phyloP scores from a whole-genome alignment of 2,329 filamentous ascomycete genomes.

The Microsporum audouinii region DNA sequence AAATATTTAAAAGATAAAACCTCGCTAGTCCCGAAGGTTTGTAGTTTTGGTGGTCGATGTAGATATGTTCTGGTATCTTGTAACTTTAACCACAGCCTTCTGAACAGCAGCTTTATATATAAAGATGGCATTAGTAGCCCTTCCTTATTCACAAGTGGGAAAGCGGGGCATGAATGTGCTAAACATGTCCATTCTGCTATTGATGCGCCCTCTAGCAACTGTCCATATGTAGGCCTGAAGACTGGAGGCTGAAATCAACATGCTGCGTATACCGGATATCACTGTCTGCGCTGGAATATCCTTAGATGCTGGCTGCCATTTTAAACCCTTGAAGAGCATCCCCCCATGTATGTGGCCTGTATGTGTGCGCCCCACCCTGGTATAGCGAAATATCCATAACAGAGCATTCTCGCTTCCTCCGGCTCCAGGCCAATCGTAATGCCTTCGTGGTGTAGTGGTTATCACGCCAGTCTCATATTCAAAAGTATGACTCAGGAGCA shows the following conservation, averaged over 20 bases:
- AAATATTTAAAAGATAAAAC: too few species aligned
- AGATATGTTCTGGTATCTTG: too few species aligned
- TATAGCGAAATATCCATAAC: not conserved
- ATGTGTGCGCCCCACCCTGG: not conserved
- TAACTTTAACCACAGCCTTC: too few species aligned
- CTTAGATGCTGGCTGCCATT: not conserved
- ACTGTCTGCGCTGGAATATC: not conserved
- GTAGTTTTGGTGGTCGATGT: too few species aligned
- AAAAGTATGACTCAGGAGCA: slow-evolving; percentile 1
- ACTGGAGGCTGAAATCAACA: not conserved
- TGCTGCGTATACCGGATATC: not conserved
- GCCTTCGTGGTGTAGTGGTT: slow-evolving; percentile 5
- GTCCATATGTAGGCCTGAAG: too few species aligned
- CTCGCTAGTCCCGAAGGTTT: too few species aligned
- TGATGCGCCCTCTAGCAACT: too few species aligned
- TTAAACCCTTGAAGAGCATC: not conserved
- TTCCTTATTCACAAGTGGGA: too few species aligned
- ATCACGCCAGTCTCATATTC: slow-evolving; percentile 3
- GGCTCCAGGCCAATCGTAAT: not conserved
- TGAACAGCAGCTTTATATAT: too few species aligned
- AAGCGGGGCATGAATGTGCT: too few species aligned
- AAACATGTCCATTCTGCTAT: too few species aligned
- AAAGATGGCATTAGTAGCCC: too few species aligned
- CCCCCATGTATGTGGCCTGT: not conserved
- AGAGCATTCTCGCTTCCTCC: not conserved